Base-by-base conservation (phyloP, 129 eudicot genomes). In the Helianthus annuus region DNA sequence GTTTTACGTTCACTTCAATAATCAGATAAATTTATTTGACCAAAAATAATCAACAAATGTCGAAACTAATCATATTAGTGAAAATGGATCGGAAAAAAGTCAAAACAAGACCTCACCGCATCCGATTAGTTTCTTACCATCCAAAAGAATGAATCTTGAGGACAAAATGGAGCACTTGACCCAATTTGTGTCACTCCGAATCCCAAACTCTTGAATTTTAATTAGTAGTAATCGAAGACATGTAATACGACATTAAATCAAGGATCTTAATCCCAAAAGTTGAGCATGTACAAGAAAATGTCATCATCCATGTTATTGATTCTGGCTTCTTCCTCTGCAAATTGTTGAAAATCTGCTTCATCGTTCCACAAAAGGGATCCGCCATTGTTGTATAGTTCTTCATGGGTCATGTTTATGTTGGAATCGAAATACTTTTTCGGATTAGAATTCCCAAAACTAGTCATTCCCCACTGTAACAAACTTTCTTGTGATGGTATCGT, bases 281-380 rank as follows among this genome's bases (percentile, higher is more conserved):
- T 61, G 84, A 64, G 78, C 79, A 79, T 64, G 83, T 88, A 89
- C 96, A 89, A 64, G 88, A 84, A 89, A 75, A 82, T 80, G 87
- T 89, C 96, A 83, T 42, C 46, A 42, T 87, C 88, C 77, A 81
- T 79, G 69, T 79, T 82, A 82, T 84, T 82, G 55, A 75, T 70
- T 52, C 80, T 66, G 75, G 83, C 77, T 64, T 81, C 73, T 60
- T 83, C 84, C 17, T 70, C 73, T 19, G 80, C 66, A 63, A 78
- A 78, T 34, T 78, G 83, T 60, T 82, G 56, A 74, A 38, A 60
- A 64, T 89, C 91, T 0, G 82, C 78, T 57, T 79, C 65, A 60
- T 79, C 78, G 38, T 66, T 78, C 84, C 82, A 76, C 36, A 79
- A 79, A 53, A 66, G 74, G 2, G 82, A 74, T 19, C 72, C 71